These are phyloP conservation scores for Grifola frondosa DNA, from an alignment of 1,284 basidiomycete species.

Conservation along the genomic window DNA sequence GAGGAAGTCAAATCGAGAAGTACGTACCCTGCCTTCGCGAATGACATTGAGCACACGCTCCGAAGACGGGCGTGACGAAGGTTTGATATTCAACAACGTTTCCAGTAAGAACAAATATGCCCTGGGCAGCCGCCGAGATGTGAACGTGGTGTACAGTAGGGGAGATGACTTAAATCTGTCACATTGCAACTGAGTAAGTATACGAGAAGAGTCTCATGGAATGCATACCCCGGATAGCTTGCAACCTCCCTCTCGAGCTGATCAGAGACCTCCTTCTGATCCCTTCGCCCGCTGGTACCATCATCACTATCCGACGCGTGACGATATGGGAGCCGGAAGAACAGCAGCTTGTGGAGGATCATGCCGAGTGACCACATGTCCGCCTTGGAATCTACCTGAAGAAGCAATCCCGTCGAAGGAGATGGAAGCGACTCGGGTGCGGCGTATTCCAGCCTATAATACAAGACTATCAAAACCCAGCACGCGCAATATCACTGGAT, in stretches of 20 bases:
- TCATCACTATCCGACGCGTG: slow-evolving; percentile 58
- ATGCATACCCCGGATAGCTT: slow-evolving; percentile 65
- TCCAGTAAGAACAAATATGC: slow-evolving; percentile 73
- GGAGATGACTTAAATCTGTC: slow-evolving; percentile 60
- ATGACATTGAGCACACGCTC: slow-evolving; percentile 69
- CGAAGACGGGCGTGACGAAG: slow-evolving; percentile 64
- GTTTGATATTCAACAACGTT: slow-evolving; percentile 61
- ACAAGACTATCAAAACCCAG: no score
- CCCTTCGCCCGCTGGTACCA: slow-evolving; percentile 40
- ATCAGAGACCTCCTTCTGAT: slow-evolving; percentile 60
- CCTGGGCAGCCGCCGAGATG: slow-evolving; percentile 66
- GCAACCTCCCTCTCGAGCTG: slow-evolving; percentile 74
- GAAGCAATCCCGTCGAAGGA: slow-evolving; percentile 62
- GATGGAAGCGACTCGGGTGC: slow-evolving; percentile 85
- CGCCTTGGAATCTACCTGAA: slow-evolving; percentile 82
- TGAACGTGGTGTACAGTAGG: slow-evolving; percentile 52
- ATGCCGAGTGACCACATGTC: slow-evolving; percentile 90
- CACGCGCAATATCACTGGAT: no score
- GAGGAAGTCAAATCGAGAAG: no score
- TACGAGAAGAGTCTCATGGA: neutral
- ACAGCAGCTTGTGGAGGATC: slow-evolving; percentile 89
- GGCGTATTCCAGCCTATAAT: slow-evolving; percentile 76
- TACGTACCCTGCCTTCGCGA: slow-evolving; percentile 61
- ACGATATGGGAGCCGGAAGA: slow-evolving; percentile 81
- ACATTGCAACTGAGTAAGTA: neutral